phyloP scores from a whole-genome alignment of 2,329 filamentous ascomycete species.

The Exserohilum turcica region DNA sequence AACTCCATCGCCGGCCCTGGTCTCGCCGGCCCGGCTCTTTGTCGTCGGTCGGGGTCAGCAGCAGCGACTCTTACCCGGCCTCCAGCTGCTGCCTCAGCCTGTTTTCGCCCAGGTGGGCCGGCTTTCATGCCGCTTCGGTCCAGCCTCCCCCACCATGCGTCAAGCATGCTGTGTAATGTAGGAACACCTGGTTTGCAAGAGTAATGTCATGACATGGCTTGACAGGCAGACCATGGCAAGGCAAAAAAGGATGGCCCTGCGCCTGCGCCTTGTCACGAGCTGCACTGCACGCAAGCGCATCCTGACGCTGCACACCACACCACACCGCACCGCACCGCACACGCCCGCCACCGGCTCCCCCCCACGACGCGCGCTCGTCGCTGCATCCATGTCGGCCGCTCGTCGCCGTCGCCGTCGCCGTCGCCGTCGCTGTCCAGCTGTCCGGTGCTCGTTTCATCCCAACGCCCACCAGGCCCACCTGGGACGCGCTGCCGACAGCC shows the following conservation, averaged over 20 bases:
- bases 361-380: too few relatives aligned
- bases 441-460: constrained; percentile 47
- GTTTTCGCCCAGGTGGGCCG: constrained; percentile 3
- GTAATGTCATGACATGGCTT: neutral
- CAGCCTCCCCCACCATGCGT: constrained; percentile 1
- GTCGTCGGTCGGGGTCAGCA: constrained; percentile 5
- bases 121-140: constrained; percentile 14
- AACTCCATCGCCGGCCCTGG: constrained; percentile 3
- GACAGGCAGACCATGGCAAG: too few relatives aligned
- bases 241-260: too few relatives aligned
- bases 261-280: too few relatives aligned
- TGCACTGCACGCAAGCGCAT: constrained; percentile 3
- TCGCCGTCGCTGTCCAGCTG: neutral
- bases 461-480: constrained; percentile 39
- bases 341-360: too few relatives aligned
- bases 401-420: too few relatives aligned
- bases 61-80: too few relatives aligned
- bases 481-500: constrained; percentile 43
- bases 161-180: constrained; percentile 13
- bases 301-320: too few relatives aligned
- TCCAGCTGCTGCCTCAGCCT: constrained; percentile 9
- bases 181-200: constrained; percentile 5
- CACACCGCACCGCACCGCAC: too few relatives aligned
- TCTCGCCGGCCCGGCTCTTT: neutral
- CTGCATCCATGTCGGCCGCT: too few relatives aligned